Evolutionary conservation across 2,329 filamentous ascomycete species (phyloP), one percentile per base, ranked within the genome.

Genomic region (Penicillium sp.): DNA sequence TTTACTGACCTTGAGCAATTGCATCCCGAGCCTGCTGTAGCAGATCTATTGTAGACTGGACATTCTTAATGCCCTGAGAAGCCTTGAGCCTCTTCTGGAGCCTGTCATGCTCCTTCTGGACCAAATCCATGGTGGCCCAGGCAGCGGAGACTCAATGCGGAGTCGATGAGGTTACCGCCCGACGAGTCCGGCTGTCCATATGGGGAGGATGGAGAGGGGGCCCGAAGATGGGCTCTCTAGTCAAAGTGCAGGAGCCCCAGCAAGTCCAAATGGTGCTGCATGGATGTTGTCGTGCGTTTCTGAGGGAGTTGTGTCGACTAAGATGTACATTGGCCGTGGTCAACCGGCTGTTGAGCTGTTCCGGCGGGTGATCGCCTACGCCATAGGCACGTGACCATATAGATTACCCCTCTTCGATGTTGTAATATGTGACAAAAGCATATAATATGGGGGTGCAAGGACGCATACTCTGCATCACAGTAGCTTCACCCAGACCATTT

Each of bases 31-130:
- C 89, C 43, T 80, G 79, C 57, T 84, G 81, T 25, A 99, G 83
- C 51, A 89, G 74, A 56, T 90, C 83, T 61, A 99, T 90, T 35
- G 92, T 87, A 53, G 83, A 82, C 68, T 97, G 90, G 16, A 95
- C 88, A 79, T 95, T 86, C 30, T 84, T 76, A 51, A 95, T 84
- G 35, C 86, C 86, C 50, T 87, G 82, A 4, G 81, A 81, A 40
- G 92, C 81, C 65, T 86, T 87, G 28, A 85, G 83, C 57, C 82
- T 84, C 67, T 81, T 85, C 63, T 83, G 82, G 54, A 95, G 83
- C 63, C 85, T 83, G 60, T 85, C 81, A 60, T 94, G 82, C 68
- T 95, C 90, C 63, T 85, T 85, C 69, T 88, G 81, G 59, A 96
- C 76, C 51, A 77, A 72, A 61, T 86, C 83, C 83, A 86, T 86